Conservation (phyloP, 768 basidiomycete genomes). For the Ramaria sp. region DNA sequence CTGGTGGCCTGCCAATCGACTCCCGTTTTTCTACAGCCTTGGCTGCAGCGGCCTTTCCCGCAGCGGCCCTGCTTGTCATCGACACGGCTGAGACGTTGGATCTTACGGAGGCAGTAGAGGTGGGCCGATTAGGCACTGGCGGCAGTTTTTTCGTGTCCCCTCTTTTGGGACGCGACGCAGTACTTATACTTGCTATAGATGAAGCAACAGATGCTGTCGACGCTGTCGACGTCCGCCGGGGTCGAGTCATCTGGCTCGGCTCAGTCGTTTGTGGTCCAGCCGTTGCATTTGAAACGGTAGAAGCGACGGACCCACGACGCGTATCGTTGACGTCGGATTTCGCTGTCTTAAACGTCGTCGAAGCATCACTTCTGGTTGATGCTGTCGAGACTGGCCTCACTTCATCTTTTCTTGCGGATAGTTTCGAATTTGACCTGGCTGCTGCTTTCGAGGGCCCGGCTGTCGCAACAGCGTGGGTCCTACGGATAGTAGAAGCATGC, state of each 20-base stretch:
- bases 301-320: constrained; percentile 21
- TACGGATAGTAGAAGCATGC: constrained; percentile 28
- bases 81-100: constrained; percentile 18
- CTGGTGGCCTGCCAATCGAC: constrained; percentile 2
- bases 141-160: constrained; percentile 5
- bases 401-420: constrained; percentile 4
- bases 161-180: constrained; percentile 1
- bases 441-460: constrained; percentile 8
- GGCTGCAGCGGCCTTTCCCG: constrained; percentile 12
- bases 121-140: constrained; percentile 11
- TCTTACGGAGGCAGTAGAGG: constrained; percentile 19
- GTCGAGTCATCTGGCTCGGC: constrained; percentile 5
- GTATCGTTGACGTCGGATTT: constrained; percentile 21
- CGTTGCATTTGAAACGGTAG: constrained; percentile 21
- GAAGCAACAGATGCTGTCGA: constrained; percentile 10
- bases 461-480: constrained; percentile 4
- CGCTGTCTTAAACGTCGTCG: constrained; percentile 37
- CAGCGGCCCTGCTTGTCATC: constrained; percentile 7
- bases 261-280: constrained; percentile 8
- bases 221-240: constrained; percentile 13
- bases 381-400: constrained; percentile 16
- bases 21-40: constrained; percentile 4
- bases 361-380: constrained; percentile 26
- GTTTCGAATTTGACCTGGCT: constrained; percentile 14
- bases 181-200: constrained; percentile 6